Percentiles rank a stretch among this genome's conserved stretches.
Conservation (phyloP, 495 filamentous ascomycete genomes). For the Neurospora sp. region DNA sequence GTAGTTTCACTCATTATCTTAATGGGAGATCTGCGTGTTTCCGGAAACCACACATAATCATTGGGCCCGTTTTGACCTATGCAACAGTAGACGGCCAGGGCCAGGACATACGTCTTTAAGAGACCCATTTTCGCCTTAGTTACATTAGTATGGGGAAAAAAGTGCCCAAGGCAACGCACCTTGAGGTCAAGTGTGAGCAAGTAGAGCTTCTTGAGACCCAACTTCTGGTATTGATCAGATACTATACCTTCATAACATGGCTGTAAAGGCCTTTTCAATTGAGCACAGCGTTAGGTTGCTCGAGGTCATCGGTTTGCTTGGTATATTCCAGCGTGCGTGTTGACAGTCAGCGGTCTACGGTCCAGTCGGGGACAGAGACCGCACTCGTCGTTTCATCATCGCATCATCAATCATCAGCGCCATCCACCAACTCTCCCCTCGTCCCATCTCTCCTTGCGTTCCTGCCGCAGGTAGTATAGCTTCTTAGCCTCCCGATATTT, state of each 20-base stretch:
- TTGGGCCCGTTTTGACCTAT: neutral
- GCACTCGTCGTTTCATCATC: neutral
- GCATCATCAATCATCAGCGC: slow-evolving; percentile 44
- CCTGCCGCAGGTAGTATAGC: slow-evolving; percentile 60
- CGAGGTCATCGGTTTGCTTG: neutral
- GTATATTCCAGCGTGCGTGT: neutral
- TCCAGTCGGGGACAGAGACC: neutral
- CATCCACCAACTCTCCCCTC: slow-evolving; percentile 89
- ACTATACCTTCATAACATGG: neutral
- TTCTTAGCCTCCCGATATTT: slow-evolving; percentile 68
- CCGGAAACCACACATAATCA: neutral
- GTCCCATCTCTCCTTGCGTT: slow-evolving; percentile 86
- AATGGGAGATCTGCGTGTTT: neutral
- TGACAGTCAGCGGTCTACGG: neutral
- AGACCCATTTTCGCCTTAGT: neutral
- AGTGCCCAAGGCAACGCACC: neutral
- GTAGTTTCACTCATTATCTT: slow-evolving; percentile 52
- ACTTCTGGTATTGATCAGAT: neutral
- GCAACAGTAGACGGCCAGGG: neutral
- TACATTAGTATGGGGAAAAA: neutral
- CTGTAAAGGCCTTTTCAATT: neutral
- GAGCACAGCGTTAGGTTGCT: neutral
- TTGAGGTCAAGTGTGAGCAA: neutral
- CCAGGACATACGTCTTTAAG: neutral
- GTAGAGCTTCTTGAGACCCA: neutral